Conservation (phyloP, 805 yeast genomes). For the Candida wancherniae region DNA sequence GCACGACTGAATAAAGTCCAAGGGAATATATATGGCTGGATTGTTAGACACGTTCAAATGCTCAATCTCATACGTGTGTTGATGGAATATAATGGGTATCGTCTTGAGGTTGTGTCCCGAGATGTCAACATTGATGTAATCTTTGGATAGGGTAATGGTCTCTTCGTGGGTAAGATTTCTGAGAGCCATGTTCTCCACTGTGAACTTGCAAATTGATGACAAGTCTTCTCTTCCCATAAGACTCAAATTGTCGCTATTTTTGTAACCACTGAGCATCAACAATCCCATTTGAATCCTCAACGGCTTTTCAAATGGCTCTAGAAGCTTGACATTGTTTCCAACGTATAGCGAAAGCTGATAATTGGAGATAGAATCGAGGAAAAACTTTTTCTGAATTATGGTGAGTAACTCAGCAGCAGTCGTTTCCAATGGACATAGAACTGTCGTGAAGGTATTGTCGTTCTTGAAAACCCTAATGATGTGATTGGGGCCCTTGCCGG, state of each 20-base stretch:
- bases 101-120: slow-evolving; percentile 72
- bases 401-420: slow-evolving; percentile 71
- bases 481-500: slow-evolving; percentile 32
- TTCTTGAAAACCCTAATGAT: slow-evolving; percentile 73
- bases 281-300: slow-evolving; percentile 71
- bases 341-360: slow-evolving; percentile 71
- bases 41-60: slow-evolving; percentile 79
- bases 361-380: slow-evolving; percentile 63
- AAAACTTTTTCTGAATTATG: slow-evolving; percentile 71
- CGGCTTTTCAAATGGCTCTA: slow-evolving; percentile 72
- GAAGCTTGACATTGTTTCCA: slow-evolving; percentile 69
- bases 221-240: slow-evolving; percentile 81
- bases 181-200: slow-evolving; percentile 58
- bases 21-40: slow-evolving; percentile 78
- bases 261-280: slow-evolving; percentile 71
- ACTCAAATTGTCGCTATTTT: slow-evolving; percentile 68
- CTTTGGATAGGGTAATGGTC: slow-evolving; percentile 59
- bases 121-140: slow-evolving; percentile 69
- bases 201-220: slow-evolving; percentile 76
- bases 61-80: slow-evolving; percentile 75
- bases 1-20: slow-evolving; percentile 82
- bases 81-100: slow-evolving; percentile 78
- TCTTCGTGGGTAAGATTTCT: slow-evolving; percentile 63
- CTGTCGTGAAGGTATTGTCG: slow-evolving; percentile 80
- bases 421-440: slow-evolving; percentile 74